Evolutionary conservation across 768 basidiomycete genomes (phyloP).

Genomic region (Mycena albidolilacea): DNA sequence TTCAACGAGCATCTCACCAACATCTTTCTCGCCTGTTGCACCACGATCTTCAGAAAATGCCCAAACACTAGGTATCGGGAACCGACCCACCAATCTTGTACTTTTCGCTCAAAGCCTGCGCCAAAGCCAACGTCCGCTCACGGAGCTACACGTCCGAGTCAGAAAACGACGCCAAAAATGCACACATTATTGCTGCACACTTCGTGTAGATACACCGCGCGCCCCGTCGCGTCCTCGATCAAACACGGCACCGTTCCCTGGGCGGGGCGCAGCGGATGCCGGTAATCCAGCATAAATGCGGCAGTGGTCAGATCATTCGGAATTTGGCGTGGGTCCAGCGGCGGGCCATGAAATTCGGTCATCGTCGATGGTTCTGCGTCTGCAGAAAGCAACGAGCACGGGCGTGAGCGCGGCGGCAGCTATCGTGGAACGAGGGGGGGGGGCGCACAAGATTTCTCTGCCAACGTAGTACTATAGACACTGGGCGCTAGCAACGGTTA

Average conservation of each 20-base stretch:
- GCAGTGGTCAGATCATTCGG: slow-evolving; percentile 70
- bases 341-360: slow-evolving; percentile 46
- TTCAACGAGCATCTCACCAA: slow-evolving; percentile 51
- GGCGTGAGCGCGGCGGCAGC: no score
- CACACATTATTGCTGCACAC: slow-evolving; percentile 44
- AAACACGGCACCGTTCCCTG: slow-evolving; percentile 61
- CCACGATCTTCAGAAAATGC: neutral
- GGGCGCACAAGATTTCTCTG: no score
- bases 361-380: slow-evolving; percentile 34
- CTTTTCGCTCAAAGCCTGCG: slow-evolving; percentile 53
- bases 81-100: slow-evolving; percentile 53
- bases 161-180: slow-evolving; percentile 4
- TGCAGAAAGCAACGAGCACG: no score
- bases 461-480: no score
- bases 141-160: slow-evolving; percentile 49
- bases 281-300: slow-evolving; percentile 69
- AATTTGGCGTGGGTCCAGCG: slow-evolving; percentile 51
- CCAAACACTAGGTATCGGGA: neutral
- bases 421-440: no score
- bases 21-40: slow-evolving; percentile 61
- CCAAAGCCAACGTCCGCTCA: slow-evolving; percentile 56
- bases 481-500: neutral
- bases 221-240: slow-evolving; percentile 66
- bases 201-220: slow-evolving; percentile 55
- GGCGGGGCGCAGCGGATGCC: slow-evolving; percentile 60